Evolutionary conservation across 1,139 yeast species (phyloP).

Genomic region (Taphrina populina): DNA sequence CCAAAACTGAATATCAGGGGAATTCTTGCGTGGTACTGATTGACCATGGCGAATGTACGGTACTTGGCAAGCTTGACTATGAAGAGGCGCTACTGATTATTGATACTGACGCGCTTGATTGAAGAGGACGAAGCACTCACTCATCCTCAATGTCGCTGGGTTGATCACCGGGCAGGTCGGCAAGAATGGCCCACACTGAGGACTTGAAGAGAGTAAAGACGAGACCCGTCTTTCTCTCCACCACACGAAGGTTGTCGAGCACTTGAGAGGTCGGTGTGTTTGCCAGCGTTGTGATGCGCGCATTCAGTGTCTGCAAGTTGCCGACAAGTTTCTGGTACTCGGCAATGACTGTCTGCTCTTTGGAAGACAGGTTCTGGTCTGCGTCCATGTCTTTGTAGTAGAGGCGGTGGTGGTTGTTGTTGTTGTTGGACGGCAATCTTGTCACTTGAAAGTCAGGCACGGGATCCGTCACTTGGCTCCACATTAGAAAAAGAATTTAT

Average conservation of each 20-base stretch:
- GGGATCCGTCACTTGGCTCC: too few species aligned
- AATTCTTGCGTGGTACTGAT: conserved; percentile 44
- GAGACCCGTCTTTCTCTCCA: conserved; percentile 58
- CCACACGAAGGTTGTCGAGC: conserved; percentile 52
- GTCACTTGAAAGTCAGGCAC: too few species aligned
- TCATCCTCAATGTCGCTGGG: conserved; percentile 12
- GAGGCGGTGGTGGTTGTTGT: too few species aligned
- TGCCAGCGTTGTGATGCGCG: conserved; percentile 37
- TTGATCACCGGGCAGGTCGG: conserved; percentile 32
- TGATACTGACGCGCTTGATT: conserved; percentile 17
- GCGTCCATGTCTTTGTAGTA: too few species aligned
- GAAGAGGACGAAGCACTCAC: conserved; percentile 8
- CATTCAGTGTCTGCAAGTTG: conserved; percentile 39
- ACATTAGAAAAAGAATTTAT: too few species aligned
- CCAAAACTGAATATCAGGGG: conserved; percentile 69
- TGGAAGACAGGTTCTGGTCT: conserved; percentile 15
- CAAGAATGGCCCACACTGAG: conserved; percentile 49
- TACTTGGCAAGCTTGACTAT: conserved; percentile 22
- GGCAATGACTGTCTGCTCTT: conserved; percentile 23
- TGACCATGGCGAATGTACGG: conserved; percentile 27
- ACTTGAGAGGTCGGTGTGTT: conserved; percentile 47
- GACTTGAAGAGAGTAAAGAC: conserved; percentile 62
- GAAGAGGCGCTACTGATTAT: conserved; percentile 35
- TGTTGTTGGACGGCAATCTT: too few species aligned
- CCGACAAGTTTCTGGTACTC: conserved; percentile 29